Evolutionary conservation across 2,329 filamentous ascomycete species (phyloP), one percentile per base, ranked within the genome.

Genomic region (Nothomitra cinnamomea): DNA sequence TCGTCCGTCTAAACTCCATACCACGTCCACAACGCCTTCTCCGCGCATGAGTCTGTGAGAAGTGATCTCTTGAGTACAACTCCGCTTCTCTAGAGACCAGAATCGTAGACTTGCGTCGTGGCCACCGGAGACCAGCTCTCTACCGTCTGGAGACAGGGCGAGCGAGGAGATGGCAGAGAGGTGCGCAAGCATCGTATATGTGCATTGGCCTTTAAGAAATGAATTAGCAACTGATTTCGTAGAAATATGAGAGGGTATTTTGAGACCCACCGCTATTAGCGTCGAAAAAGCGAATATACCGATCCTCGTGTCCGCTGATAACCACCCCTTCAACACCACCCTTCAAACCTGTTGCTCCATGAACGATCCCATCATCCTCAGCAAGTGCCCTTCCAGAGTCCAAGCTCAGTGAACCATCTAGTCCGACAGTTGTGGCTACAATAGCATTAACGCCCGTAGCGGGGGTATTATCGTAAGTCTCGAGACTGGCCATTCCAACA

Each of bases 151-250:
- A 60, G 87, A 95, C 19, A 98, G 78, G 0, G 87, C 94, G 3
- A 98, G 76, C 24, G 86, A 84, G 1, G 92, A 94, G 59, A 98
- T 95, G 54, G 92, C 83, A 2, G 89, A 85, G 0, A 92, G 88
- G 62, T 98, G 92, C 4, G 92, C 92, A 56, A 96, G 80, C 92
- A 98, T 98, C 63, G 85, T 94, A 69, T 98, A 98, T 58, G 92
- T 96, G 70, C 89, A 95, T 87, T 98, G 92, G 55, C 92, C 92
- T 96, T 59, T 5, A 24, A 47, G 41, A 42, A 25, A 41, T 36
- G 5, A 38, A 19, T 36, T 22, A 38, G 49, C 13, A 25, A 28
- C 25, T 7, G 1, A 36, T 52, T 17, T 7, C 6, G 12, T 10
- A 54, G 19, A 54, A 54, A 21, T 21, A 47, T 21, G 56, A 17